A percentile compares a stretch with the other conserved stretches of the same genome.
These are phyloP conservation scores for Arabidopsis lyrata DNA, from an alignment of 441 rosid genomes.

Conservation along the genomic window DNA sequence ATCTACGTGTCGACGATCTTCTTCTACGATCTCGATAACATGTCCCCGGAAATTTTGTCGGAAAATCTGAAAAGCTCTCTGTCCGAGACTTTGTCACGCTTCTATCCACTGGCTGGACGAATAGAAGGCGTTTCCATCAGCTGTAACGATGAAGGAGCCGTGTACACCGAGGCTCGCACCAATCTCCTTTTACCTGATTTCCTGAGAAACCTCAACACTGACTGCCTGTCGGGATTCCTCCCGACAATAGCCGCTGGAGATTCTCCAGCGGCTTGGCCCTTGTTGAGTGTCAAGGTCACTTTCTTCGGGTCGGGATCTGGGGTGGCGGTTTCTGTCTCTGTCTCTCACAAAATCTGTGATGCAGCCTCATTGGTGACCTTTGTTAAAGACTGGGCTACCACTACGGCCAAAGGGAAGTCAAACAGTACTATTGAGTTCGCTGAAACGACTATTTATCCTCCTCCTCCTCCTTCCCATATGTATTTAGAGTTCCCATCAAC, in stretches of 20 bases:
- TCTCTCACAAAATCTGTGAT: constrained; percentile 47
- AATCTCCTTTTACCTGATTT: neutral
- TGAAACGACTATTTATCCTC: constrained; percentile 38
- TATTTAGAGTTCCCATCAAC: neutral
- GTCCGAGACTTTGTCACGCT: constrained; percentile 12
- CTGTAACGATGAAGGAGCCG: constrained; percentile 21
- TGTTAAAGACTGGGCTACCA: constrained; percentile 30
- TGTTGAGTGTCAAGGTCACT: constrained; percentile 32
- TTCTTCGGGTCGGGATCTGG: constrained; percentile 47
- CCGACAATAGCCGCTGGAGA: neutral
- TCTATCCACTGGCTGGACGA: constrained; percentile 22
- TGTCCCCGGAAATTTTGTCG: too few species aligned
- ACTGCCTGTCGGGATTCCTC: neutral
- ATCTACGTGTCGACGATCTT: neutral
- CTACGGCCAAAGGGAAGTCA: neutral
- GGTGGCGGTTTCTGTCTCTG: constrained; percentile 31
- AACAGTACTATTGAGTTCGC: constrained; percentile 10
- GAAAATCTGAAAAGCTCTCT: neutral
- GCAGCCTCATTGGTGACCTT: constrained; percentile 36
- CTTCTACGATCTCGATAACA: neutral
- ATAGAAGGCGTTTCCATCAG: constrained; percentile 32
- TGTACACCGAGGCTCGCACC: neutral
- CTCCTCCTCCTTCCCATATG: constrained; percentile 28
- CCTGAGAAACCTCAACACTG: neutral
- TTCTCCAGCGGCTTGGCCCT: neutral